These are phyloP conservation scores for Gossypium raimondii DNA, from an alignment of 345 rosid genomes.

Conservation along the genomic window DNA sequence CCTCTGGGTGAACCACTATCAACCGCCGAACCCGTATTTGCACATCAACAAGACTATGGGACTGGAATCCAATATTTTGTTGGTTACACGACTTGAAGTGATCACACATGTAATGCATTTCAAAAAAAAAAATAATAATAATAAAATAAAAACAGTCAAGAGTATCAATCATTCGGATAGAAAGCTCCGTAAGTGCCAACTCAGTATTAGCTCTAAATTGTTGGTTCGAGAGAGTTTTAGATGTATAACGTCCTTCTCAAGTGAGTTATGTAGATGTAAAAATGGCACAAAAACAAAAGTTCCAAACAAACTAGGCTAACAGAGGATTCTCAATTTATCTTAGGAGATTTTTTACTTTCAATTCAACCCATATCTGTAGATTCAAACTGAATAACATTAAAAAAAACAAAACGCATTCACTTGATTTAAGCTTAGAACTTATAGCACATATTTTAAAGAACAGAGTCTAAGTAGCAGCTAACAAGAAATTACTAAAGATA, in stretches of 20 bases:
- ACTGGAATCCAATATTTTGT: background rate
- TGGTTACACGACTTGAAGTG: background rate
- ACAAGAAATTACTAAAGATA: no score
- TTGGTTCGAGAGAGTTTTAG: background rate
- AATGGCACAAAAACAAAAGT: background rate
- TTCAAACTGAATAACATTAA: background rate
- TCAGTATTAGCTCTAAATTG: background rate
- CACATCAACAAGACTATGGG: no score
- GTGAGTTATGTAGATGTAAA: background rate
- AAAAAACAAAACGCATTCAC: background rate
- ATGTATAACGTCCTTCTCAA: background rate
- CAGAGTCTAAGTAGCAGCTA: background rate
- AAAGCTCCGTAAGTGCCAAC: background rate
- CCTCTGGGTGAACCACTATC: no score
- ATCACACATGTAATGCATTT: background rate
- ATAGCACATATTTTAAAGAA: background rate
- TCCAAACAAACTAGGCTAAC: background rate
- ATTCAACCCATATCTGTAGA: background rate
- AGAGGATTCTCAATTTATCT: background rate
- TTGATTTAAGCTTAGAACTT: background rate
- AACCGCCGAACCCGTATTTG: no score
- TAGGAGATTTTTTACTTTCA: background rate
- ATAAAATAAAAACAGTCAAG: no score
- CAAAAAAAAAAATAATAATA: background rate
- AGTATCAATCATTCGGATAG: background rate